These are phyloP conservation scores for Penicillium sp. DNA, from an alignment of 2,329 filamentous ascomycete species.

Conservation along the genomic window DNA sequence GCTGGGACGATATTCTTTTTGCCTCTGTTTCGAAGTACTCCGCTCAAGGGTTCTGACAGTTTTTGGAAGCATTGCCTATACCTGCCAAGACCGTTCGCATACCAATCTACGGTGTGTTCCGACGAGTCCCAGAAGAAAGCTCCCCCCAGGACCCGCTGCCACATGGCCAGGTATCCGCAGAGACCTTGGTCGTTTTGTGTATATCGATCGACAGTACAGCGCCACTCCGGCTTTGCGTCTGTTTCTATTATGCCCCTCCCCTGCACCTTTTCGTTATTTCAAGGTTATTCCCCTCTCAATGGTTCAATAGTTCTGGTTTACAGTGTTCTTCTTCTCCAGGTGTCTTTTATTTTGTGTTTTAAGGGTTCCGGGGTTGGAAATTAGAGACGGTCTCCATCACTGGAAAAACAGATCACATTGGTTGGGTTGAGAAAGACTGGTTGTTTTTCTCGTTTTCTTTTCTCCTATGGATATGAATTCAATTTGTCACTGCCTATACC, in stretches of 20 bases:
- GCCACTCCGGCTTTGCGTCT: constrained; percentile 2
- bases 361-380: constrained; percentile 26
- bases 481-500: constrained; percentile 18
- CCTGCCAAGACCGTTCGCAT: too few species aligned
- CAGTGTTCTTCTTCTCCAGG: constrained; percentile 6
- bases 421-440: constrained; percentile 17
- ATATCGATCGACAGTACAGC: constrained; percentile 14
- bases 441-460: constrained; percentile 6
- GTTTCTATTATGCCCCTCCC: constrained; percentile 2
- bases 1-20: constrained; percentile 14
- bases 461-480: constrained; percentile 12
- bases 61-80: background rate
- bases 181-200: constrained; percentile 9
- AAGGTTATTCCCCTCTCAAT: constrained; percentile 13
- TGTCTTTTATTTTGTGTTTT: constrained; percentile 21
- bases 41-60: constrained; percentile 1
- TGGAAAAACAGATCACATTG: constrained; percentile 31
- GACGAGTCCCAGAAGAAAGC: background rate
- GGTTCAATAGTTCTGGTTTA: constrained; percentile 12
- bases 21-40: constrained; percentile 3
- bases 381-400: constrained; percentile 34
- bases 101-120: background rate
- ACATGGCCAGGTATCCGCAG: background rate
- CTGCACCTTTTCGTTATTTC: background rate
- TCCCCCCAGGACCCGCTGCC: background rate